Evolutionary conservation across 176 grass and related monocot genomes (phyloP).

Genomic region (Rhipidocladum racemiflorum): DNA sequence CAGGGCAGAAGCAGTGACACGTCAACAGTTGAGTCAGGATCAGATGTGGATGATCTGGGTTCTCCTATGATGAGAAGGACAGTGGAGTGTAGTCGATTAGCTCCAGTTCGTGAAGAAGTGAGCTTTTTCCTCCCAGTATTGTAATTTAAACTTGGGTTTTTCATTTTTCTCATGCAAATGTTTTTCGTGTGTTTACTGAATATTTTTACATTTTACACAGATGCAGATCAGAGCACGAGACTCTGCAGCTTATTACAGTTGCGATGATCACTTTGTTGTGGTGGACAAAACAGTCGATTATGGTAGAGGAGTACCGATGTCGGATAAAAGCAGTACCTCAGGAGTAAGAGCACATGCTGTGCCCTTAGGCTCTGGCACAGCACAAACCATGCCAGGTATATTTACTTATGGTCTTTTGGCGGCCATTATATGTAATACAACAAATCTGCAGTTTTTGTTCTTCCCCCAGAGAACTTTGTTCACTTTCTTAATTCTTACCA

Average conservation of each 20-base stretch:
- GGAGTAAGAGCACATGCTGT: slow-evolving; percentile 39
- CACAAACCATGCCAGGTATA: slow-evolving; percentile 47
- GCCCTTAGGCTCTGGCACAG: slow-evolving; percentile 5
- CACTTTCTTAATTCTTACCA: background rate
- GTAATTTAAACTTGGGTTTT: background rate
- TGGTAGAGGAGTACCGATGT: slow-evolving; percentile 52
- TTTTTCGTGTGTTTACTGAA: background rate
- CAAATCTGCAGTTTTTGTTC: background rate
- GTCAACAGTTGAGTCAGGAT: slow-evolving; percentile 81
- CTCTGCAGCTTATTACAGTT: slow-evolving; percentile 90
- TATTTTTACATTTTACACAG: slow-evolving; percentile 34
- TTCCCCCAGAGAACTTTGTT: background rate
- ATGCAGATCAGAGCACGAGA: slow-evolving; percentile 79
- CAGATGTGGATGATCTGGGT: slow-evolving; percentile 78
- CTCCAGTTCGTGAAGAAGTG: slow-evolving; percentile 92
- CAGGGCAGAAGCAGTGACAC: slow-evolving; percentile 85
- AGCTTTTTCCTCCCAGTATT: background rate
- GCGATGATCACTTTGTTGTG: slow-evolving; percentile 94
- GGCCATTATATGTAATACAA: background rate
- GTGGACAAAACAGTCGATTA: slow-evolving; percentile 94
- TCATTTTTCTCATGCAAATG: slow-evolving; percentile 4
- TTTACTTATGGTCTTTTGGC: background rate
- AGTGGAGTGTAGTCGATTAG: slow-evolving; percentile 60
- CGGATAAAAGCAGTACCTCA: slow-evolving; percentile 34
- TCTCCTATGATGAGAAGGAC: slow-evolving; percentile 62